Evolutionary conservation across 768 basidiomycete genomes (phyloP).

Genomic region (Russula dissimulans): DNA sequence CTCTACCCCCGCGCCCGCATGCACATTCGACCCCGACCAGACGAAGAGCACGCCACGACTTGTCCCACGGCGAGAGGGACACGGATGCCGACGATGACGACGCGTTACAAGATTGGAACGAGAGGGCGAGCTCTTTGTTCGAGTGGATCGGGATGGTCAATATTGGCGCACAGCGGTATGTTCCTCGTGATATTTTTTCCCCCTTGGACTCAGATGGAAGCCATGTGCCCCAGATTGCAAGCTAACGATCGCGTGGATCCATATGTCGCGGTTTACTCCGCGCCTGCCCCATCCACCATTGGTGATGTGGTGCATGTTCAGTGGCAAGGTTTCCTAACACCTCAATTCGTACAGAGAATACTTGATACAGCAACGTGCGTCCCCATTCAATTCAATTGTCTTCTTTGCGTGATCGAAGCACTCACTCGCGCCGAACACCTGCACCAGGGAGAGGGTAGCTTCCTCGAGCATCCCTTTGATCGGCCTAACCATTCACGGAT

Average conservation of each 20-base stretch:
- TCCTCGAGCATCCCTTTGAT: slow-evolving; percentile 29
- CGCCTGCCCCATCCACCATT: slow-evolving; percentile 37
- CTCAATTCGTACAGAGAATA: slow-evolving; percentile 43
- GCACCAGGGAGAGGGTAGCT: background rate
- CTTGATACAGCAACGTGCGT: slow-evolving; percentile 39
- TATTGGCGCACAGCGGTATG: slow-evolving; percentile 56
- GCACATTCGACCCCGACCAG: slow-evolving; percentile 6
- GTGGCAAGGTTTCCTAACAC: slow-evolving; percentile 52
- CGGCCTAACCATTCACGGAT: slow-evolving; percentile 36
- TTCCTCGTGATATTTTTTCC: background rate
- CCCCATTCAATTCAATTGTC: no score
- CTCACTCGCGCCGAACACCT: background rate
- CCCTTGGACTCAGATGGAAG: background rate
- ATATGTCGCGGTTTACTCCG: slow-evolving; percentile 57
- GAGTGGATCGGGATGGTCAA: slow-evolving; percentile 71
- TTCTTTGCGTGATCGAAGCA: background rate
- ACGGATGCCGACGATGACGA: slow-evolving; percentile 28
- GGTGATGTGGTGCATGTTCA: slow-evolving; percentile 44
- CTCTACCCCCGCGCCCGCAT: slow-evolving; percentile 25
- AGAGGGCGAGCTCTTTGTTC: slow-evolving; percentile 38
- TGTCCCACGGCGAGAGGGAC: background rate
- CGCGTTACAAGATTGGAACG: slow-evolving; percentile 42
- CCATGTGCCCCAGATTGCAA: slow-evolving; percentile 35
- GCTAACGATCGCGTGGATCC: slow-evolving; percentile 60
- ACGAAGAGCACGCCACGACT: background rate